Percentiles rank a stretch among this genome's conserved stretches.
These are phyloP conservation scores for Rhexocercosporidium sp. DNA, from an alignment of 2,329 filamentous ascomycete genomes.

Conservation along the genomic window DNA sequence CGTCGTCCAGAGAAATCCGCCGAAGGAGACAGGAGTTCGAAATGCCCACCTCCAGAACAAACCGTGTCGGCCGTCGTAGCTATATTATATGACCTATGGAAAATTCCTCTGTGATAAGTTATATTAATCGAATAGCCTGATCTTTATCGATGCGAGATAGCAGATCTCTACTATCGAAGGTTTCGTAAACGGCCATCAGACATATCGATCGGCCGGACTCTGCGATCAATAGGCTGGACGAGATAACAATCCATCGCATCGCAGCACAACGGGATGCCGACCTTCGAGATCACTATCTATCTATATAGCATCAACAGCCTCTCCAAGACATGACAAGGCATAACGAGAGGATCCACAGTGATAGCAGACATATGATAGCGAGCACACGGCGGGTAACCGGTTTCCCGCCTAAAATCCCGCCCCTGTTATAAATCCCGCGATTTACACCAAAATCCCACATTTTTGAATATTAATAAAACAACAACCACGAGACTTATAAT, in stretches of 20 bases:
- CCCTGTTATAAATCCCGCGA: too few relatives aligned
- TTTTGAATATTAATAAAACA: too few relatives aligned
- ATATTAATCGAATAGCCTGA: not conserved
- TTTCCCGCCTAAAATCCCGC: too few relatives aligned
- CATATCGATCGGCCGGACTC: not conserved
- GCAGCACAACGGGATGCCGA: not conserved
- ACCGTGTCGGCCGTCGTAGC: not conserved
- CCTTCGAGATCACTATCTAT: not conserved
- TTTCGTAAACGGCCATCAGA: not conserved
- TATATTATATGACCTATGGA: not conserved
- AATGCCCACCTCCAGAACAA: not conserved
- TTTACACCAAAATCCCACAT: too few relatives aligned
- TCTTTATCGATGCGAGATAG: not conserved
- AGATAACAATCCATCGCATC: not conserved
- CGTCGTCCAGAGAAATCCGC: not conserved
- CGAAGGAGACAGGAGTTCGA: not conserved
- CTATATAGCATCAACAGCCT: too few relatives aligned
- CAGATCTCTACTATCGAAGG: not conserved
- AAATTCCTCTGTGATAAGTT: not conserved
- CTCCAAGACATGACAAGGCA: too few relatives aligned
- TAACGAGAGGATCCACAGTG: too few relatives aligned
- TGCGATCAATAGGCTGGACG: not conserved
- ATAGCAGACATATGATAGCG: too few relatives aligned
- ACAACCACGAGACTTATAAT: too few relatives aligned
- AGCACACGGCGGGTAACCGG: too few relatives aligned